Percentiles rank a stretch among this genome's conserved stretches.
Evolutionary conservation across 305 asterid genomes (phyloP).

Genomic region (Fraxinus xanthoxyloides): DNA sequence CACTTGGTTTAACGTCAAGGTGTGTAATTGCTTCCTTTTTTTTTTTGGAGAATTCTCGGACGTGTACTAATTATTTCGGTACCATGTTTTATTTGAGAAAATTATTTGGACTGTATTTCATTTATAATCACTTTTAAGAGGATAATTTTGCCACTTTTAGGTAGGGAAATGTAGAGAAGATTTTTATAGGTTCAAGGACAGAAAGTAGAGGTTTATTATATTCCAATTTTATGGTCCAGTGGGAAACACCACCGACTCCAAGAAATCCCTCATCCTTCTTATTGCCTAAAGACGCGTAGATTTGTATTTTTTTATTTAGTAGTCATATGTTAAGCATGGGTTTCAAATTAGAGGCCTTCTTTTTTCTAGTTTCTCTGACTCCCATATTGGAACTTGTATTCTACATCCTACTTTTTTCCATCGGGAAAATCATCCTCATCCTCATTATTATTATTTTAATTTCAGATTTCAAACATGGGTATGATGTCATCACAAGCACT

Average conservation of each 20-base stretch:
- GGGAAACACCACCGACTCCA: neutral
- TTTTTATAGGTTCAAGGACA: neutral
- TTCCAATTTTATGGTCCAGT: neutral
- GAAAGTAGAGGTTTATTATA: neutral
- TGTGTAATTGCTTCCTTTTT: neutral
- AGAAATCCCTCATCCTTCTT: neutral
- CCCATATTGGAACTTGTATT: neutral
- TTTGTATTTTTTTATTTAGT: neutral
- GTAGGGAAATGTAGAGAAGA: neutral
- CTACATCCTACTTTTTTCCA: neutral
- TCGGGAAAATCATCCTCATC: neutral
- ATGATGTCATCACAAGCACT: conserved; percentile 83
- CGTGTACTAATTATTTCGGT: neutral
- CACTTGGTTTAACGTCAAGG: neutral
- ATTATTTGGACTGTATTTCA: neutral
- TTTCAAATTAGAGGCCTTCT: neutral
- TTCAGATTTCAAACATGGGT: conserved; percentile 88
- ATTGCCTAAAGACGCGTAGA: neutral
- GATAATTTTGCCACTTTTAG: neutral
- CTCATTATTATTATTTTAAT: conserved; percentile 11
- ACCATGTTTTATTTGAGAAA: neutral
- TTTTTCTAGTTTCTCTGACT: neutral
- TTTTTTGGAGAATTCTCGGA: neutral
- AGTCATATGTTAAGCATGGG: neutral
- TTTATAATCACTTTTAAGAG: neutral